Base-by-base conservation (phyloP, 2,329 filamentous ascomycete species). In the Sporothrix sp. region DNA sequence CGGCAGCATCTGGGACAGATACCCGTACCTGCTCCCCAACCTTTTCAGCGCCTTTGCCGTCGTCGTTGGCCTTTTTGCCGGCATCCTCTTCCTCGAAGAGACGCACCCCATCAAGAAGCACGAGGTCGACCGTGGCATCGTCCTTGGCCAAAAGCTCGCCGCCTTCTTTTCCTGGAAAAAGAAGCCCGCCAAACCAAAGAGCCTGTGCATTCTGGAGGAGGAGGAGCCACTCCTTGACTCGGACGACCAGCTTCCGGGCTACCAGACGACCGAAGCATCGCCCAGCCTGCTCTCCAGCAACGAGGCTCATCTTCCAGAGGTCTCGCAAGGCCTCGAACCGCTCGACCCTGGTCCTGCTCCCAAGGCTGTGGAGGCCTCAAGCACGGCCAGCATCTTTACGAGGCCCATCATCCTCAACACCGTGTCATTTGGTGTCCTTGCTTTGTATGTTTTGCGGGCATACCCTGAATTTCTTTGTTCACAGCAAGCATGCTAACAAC, bases 1-100 rank as follows among this genome's bases (percentile, higher is more conserved):
- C 16, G 85, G 81, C 54, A 85, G 84, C 13, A 78, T 97, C 52
- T 95, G 93, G 74, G 88, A 91, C 50, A 73, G 70, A 35, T 97
- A 84, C 65, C 93, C 93, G 0, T 98, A 95, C 66, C 78, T 97
- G 35, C 76, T 96, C 45, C 89, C 90, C 32, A 96, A 96, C 66
- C 68, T 95, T n/a, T 85, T 95, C 58, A 95, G 89, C 66, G 84
- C 88, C 28, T 71, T 72, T n/a, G 80, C 93, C 14, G 84, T 95
- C 9, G 68, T 84, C 35, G 72, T 85, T 55, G 87, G 89, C 16
- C 82, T 95, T 42, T 63, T 83, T 4, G 76, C 93, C 48, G 90
- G 90, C 16, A 72, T 94, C 50, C 68, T 96, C 18, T 96, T 95
- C 62, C 73, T 98, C 50, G 89, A 98, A 64, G 93, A 98, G 70